Conservation (phyloP, 1,139 yeast species). For the Yamadazyma dendronema region DNA sequence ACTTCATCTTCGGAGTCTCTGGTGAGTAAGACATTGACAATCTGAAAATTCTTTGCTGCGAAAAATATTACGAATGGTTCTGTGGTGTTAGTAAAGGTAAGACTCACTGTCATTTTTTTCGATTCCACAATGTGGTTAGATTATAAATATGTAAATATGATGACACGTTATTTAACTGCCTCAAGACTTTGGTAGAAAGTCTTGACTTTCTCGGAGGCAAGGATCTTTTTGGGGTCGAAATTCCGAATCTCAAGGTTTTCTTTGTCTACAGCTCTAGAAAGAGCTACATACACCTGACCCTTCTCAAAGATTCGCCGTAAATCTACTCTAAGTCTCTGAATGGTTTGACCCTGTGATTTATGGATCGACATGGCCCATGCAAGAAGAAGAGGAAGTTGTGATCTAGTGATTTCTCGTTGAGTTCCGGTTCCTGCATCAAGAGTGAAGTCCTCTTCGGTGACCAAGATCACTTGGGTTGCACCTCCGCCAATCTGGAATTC, state of each 20-base stretch:
- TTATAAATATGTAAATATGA: neutral
- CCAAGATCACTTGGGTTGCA: conserved; percentile 35
- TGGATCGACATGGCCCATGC: conserved; percentile 93
- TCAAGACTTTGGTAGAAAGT: conserved; percentile 51
- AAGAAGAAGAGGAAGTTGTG: conserved; percentile 69
- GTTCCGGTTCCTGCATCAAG: conserved; percentile 25
- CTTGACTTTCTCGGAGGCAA: conserved; percentile 64
- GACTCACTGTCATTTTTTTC: too few relatives aligned
- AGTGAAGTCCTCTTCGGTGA: conserved; percentile 73
- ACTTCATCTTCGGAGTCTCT: conserved; percentile 6
- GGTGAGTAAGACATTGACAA: too few relatives aligned
- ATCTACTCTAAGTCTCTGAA: conserved; percentile 75
- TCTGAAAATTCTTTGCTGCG: neutral
- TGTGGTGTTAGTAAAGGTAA: too few relatives aligned
- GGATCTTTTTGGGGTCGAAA: conserved; percentile 61
- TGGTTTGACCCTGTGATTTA: conserved; percentile 90
- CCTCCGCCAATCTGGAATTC: conserved; percentile 44
- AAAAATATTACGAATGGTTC: neutral
- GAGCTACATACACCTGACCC: conserved; percentile 88
- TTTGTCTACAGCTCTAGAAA: conserved; percentile 80
- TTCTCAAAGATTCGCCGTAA: conserved; percentile 69
- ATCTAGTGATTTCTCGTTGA: conserved; percentile 34
- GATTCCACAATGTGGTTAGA: too few relatives aligned
- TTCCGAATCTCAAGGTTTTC: conserved; percentile 73
- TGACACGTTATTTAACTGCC: neutral